Conservation (phyloP, 805 yeast genomes). For the Kuraishia piskuri region DNA sequence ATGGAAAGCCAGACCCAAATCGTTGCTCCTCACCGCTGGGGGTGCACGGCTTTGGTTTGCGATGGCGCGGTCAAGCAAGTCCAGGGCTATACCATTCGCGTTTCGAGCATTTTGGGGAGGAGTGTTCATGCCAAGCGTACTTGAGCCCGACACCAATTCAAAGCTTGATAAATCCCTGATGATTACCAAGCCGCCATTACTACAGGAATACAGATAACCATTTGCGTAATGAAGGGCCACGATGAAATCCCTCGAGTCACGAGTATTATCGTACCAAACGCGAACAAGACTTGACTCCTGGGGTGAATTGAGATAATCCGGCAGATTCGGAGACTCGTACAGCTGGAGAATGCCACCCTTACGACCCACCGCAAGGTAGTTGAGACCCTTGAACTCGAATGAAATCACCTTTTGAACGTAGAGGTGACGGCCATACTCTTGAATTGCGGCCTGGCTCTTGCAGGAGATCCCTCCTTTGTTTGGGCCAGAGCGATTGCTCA, state of each 20-base stretch:
- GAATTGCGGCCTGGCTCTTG: neutral
- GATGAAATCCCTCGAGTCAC: slow-evolving; percentile 12
- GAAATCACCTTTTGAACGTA: slow-evolving; percentile 3
- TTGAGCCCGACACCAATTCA: slow-evolving; percentile 5
- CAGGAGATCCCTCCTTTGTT: neutral
- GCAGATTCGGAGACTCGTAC: slow-evolving; percentile 2
- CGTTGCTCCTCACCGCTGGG: neutral
- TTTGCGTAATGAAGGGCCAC: slow-evolving; percentile 12
- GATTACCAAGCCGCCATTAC: slow-evolving; percentile 15
- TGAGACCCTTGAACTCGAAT: neutral
- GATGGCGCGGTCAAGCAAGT: neutral
- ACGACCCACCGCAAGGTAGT: neutral
- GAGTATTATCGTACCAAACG: slow-evolving; percentile 10
- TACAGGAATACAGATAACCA: slow-evolving; percentile 13
- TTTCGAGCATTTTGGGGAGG: neutral
- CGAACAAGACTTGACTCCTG: slow-evolving; percentile 5
- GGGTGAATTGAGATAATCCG: neutral
- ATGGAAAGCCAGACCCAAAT: neutral
- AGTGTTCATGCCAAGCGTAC: neutral
- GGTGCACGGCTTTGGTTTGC: neutral
- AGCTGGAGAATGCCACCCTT: slow-evolving; percentile 12
- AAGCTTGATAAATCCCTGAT: slow-evolving; percentile 12
- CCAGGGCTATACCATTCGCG: neutral
- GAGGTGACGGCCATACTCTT: neutral
- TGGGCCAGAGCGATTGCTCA: neutral